Evolutionary conservation across 805 yeast species (phyloP), one percentile per base, ranked within the genome.

Genomic region (Alloascoidea hylecoeti): DNA sequence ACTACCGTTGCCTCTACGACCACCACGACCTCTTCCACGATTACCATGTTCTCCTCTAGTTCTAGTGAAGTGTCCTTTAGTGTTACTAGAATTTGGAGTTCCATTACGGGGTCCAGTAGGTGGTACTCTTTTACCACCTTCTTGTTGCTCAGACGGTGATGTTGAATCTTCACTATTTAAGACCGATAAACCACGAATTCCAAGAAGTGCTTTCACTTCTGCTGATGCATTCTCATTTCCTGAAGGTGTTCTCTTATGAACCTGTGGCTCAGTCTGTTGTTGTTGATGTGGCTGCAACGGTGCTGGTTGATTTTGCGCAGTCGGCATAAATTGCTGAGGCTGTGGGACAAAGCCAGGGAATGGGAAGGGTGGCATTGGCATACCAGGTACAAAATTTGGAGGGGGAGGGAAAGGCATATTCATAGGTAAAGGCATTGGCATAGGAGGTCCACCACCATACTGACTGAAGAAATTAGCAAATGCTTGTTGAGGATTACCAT

Each of bases 301-400:
- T 23, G 30, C 30, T 23, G 30, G 30, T 23, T 23, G 30, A n/a
- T 9, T n/a, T 23, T n/a, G n/a, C n/a, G n/a, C n/a, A n/a, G n/a
- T n/a, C n/a, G n/a, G n/a, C n/a, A n/a, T n/a, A n/a, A n/a, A n/a
- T n/a, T n/a, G n/a, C n/a, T n/a, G n/a, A n/a, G 30, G 30, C 30
- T 9, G 30, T 23, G 30, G 30, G n/a, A 23, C 30, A 9, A 23
- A 9, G 30, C 30, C 30, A 9, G n/a, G 9, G n/a, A 23, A 23
- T 23, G 30, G 9, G 9, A 23, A 9, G 9, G 30, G 9, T 9
- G 30, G n/a, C 9, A 23, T 23, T 23, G 30, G 30, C 30, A 23
- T 23, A 23, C n/a, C n/a, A 23, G 9, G 9, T 23, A n/a, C n/a
- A 9, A n/a, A 9, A 9, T 23, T n/a, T n/a, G 30, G 9, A 23